These are phyloP conservation scores for Colletotrichum neosansevieriae DNA, from an alignment of 2,329 filamentous ascomycete genomes.

Conservation along the genomic window DNA sequence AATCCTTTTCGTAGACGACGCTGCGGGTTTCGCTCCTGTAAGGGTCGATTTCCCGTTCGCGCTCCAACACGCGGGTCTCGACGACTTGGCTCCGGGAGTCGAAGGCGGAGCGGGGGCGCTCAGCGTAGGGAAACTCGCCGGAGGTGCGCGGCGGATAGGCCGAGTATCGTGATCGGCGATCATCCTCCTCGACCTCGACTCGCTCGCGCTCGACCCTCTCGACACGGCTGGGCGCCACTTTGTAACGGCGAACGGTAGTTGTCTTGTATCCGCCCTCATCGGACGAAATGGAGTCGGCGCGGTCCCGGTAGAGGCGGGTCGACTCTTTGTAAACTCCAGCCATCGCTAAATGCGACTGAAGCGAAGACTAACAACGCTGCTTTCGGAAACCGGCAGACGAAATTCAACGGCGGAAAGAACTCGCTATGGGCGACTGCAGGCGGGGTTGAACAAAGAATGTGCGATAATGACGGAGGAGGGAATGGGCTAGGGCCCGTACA, in stretches of 20 bases:
- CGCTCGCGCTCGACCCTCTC: conserved; percentile 57
- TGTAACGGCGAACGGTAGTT: conserved; percentile 66
- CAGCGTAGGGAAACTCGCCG: conserved; percentile 57
- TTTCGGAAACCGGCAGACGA: conserved; percentile 34
- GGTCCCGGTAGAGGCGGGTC: conserved; percentile 50
- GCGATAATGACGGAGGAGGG: conserved; percentile 39
- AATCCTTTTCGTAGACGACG: conserved; percentile 49
- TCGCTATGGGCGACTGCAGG: conserved; percentile 29
- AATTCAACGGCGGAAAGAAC: conserved; percentile 10
- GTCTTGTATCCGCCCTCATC: conserved; percentile 61
- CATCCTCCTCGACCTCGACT: conserved; percentile 59
- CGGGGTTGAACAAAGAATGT: conserved; percentile 34
- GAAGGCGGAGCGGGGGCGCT: conserved; percentile 64
- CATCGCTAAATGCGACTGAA: conserved; percentile 37
- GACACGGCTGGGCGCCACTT: conserved; percentile 57
- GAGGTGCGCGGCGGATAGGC: conserved; percentile 52
- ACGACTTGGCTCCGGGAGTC: conserved; percentile 52
- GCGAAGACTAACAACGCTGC: conserved; percentile 10
- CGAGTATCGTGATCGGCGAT: conserved; percentile 58
- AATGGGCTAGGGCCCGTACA: conserved; percentile 30
- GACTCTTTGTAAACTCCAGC: conserved; percentile 49
- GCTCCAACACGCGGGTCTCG: conserved; percentile 42
- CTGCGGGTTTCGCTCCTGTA: conserved; percentile 44
- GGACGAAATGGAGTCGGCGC: conserved; percentile 48
- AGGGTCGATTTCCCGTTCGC: conserved; percentile 43